Evolutionary conservation across 75 land plant species (phyloP).

Genomic region (Chamaecyparis obtusa): DNA sequence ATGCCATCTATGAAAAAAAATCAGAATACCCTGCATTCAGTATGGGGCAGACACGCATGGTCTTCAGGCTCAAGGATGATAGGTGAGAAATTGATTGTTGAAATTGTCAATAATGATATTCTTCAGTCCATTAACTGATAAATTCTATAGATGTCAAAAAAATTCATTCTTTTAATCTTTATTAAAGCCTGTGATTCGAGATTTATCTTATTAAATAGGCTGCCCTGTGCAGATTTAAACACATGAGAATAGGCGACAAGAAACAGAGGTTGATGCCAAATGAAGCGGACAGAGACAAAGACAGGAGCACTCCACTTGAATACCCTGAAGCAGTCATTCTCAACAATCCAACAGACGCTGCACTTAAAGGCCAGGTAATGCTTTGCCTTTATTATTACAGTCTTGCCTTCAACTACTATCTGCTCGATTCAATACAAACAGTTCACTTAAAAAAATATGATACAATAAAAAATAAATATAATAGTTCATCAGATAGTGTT

Average conservation of each 20-base stretch:
- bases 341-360: constrained; percentile 50
- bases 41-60: constrained; percentile 57
- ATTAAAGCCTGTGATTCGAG: too few species aligned
- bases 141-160: too few species aligned
- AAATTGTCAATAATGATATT: too few species aligned
- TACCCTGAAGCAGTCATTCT: constrained; percentile 81
- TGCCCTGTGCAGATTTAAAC: constrained; percentile 50
- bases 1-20: constrained; percentile 60
- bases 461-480: too few species aligned
- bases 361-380: constrained; percentile 68
- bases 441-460: too few species aligned
- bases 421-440: too few species aligned
- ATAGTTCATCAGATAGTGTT: too few species aligned
- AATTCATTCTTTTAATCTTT: too few species aligned
- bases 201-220: too few species aligned
- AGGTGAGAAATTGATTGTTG: constrained; percentile 37
- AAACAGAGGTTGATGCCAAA: constrained; percentile 66
- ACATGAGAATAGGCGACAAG: constrained; percentile 67
- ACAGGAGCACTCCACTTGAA: constrained; percentile 43
- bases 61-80: constrained; percentile 68
- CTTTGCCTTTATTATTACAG: too few species aligned
- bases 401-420: too few species aligned
- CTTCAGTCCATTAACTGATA: too few species aligned
- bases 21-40: constrained; percentile 59
- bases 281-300: constrained; percentile 56